Conservation (phyloP, 495 filamentous ascomycete species). For the Endocarpon pusillum region DNA sequence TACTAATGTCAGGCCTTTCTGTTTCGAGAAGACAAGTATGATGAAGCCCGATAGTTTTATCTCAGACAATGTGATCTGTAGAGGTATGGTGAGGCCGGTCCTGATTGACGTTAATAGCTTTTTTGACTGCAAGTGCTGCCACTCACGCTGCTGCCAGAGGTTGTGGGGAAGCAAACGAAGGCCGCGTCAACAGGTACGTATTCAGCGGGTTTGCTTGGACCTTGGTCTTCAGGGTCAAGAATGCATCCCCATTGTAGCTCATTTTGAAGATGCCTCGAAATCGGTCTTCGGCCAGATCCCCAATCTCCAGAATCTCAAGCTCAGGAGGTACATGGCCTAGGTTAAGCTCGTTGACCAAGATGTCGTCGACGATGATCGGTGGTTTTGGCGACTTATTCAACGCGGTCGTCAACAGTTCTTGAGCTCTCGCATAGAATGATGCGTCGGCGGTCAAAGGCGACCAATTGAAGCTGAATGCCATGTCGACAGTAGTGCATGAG, state of each 20-base stretch:
- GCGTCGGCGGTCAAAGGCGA: slow-evolving; percentile 93
- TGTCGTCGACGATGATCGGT: slow-evolving; percentile 98
- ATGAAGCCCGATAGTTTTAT: slow-evolving; percentile 96
- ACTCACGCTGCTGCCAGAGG: slow-evolving; percentile 74
- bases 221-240: slow-evolving; percentile 79
- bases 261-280: slow-evolving; percentile 98
- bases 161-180: slow-evolving; percentile 77
- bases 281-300: slow-evolving; percentile 88
- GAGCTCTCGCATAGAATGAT: slow-evolving; percentile 71
- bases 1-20: slow-evolving; percentile 89
- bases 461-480: slow-evolving; percentile 99
- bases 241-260: slow-evolving; percentile 91
- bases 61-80: slow-evolving; percentile 91
- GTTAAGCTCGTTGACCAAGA: slow-evolving; percentile 94
- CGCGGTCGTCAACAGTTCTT: slow-evolving; percentile 84
- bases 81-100: slow-evolving; percentile 78
- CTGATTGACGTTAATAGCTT: slow-evolving; percentile 10
- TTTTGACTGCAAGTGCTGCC: not conserved
- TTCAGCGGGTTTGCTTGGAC: slow-evolving; percentile 97
- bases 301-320: slow-evolving; percentile 91
- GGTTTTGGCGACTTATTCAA: slow-evolving; percentile 97
- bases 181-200: slow-evolving; percentile 82
- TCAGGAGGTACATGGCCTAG: slow-evolving; percentile 82
- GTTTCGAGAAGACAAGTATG: slow-evolving; percentile 89
- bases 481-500: too few species aligned